phyloP scores from a whole-genome alignment of 352 stramenopile genomes.

The Pythium aquatile region DNA sequence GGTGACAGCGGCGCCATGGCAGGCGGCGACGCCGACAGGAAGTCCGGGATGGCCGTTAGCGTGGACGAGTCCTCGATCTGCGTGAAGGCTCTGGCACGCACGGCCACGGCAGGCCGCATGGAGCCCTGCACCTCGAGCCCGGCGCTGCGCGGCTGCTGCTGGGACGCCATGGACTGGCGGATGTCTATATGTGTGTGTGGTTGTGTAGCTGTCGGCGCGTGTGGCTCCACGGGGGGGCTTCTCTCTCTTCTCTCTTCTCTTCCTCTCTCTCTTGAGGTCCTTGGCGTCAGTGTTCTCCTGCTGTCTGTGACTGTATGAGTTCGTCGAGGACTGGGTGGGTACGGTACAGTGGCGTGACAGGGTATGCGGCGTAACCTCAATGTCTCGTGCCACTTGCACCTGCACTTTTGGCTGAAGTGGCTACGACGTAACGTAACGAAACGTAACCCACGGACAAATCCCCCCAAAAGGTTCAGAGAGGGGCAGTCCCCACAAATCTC shows the following conservation, averaged over 20 bases:
- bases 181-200: neutral
- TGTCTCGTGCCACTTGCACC: neutral
- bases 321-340: constrained; percentile 10
- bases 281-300: neutral
- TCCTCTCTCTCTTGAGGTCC: neutral
- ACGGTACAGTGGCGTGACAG: constrained; percentile 10
- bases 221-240: neutral
- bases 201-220: neutral
- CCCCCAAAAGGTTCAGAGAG: constrained; percentile 1
- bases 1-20: constrained; percentile 13
- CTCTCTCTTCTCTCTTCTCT: neutral
- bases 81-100: constrained; percentile 51
- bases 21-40: constrained; percentile 9
- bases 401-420: constrained; percentile 7
- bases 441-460: neutral
- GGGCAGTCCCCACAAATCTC: neutral
- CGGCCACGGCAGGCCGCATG: constrained; percentile 9
- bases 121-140: constrained; percentile 2
- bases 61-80: constrained; percentile 48
- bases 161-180: constrained; percentile 2
- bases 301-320: constrained; percentile 9
- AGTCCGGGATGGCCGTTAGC: constrained; percentile 15
- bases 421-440: neutral
- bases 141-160: neutral
- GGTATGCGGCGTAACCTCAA: constrained; percentile 21